phyloP scores from a whole-genome alignment of 768 basidiomycete genomes.

The Rhodotorula taiwanensis region DNA sequence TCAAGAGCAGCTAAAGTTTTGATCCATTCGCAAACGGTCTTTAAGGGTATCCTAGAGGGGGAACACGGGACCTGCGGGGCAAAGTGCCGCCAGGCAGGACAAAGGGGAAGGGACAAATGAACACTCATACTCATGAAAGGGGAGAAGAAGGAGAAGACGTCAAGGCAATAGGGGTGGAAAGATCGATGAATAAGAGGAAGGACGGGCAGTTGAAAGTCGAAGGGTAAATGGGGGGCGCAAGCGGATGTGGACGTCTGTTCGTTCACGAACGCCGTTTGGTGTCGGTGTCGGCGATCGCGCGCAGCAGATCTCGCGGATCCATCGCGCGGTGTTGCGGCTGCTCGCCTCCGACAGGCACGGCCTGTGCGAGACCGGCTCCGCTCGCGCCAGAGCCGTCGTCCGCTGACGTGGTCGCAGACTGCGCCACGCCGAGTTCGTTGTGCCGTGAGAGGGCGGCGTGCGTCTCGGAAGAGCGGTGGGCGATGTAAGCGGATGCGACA shows the following conservation, averaged over 20 bases:
- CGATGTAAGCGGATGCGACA: slow-evolving; percentile 8
- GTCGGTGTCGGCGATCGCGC: slow-evolving; percentile 13
- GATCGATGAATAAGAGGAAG: background rate
- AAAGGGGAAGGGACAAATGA: too few species aligned
- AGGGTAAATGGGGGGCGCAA: background rate
- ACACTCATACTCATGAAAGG: too few species aligned
- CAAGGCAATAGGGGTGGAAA: background rate
- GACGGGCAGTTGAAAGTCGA: background rate
- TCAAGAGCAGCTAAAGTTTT: too few species aligned
- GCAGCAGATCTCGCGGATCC: slow-evolving; percentile 20
- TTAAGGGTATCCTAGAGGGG: too few species aligned
- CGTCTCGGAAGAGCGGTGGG: slow-evolving; percentile 9
- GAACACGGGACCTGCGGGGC: too few species aligned
- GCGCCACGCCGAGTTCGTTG: slow-evolving; percentile 4
- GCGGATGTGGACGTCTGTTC: background rate
- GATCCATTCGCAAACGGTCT: too few species aligned
- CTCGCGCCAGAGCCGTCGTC: background rate
- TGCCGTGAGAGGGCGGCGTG: slow-evolving; percentile 9
- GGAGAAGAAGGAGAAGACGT: too few species aligned
- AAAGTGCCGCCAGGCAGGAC: too few species aligned
- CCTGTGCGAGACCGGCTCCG: background rate
- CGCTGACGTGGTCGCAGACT: background rate
- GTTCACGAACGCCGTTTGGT: background rate
- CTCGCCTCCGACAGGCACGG: background rate
- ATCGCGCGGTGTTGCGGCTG: background rate